These are phyloP conservation scores for Suillus bovinus DNA, from an alignment of 768 basidiomycete genomes.

Conservation along the genomic window DNA sequence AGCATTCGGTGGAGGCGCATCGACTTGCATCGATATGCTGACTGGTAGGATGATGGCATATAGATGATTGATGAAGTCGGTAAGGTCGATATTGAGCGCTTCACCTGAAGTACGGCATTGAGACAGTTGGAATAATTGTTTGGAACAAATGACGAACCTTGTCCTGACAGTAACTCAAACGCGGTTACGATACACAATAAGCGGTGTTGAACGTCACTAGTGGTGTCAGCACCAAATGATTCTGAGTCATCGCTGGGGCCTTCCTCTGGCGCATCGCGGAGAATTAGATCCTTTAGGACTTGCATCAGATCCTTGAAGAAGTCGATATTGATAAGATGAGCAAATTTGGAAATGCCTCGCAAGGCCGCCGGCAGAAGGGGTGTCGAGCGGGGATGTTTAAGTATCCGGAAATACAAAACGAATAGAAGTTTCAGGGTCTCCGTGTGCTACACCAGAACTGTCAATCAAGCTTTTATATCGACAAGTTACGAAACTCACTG, in stretches of 20 bases:
- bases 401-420: slow-evolving; percentile 93
- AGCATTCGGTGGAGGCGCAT: slow-evolving; percentile 43
- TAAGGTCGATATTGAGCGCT: slow-evolving; percentile 94
- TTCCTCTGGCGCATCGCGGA: slow-evolving; percentile 43
- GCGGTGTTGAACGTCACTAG: slow-evolving; percentile 51
- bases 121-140: slow-evolving; percentile 15
- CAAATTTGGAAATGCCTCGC: slow-evolving; percentile 89
- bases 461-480: slow-evolving; percentile 14
- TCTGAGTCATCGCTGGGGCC: slow-evolving; percentile 40
- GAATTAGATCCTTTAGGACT: slow-evolving; percentile 78
- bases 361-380: slow-evolving; percentile 84
- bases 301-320: slow-evolving; percentile 96
- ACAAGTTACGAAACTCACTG: slow-evolving; percentile 50
- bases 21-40: slow-evolving; percentile 64
- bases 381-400: slow-evolving; percentile 82
- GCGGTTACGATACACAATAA: slow-evolving; percentile 92
- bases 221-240: slow-evolving; percentile 33
- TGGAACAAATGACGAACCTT: slow-evolving; percentile 56
- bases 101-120: slow-evolving; percentile 58
- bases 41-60: slow-evolving; percentile 82
- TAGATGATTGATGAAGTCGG: slow-evolving; percentile 82
- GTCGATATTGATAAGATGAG: slow-evolving; percentile 96
- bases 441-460: slow-evolving; percentile 69
- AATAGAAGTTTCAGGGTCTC: slow-evolving; percentile 98
- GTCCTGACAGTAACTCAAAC: slow-evolving; percentile 95